These are phyloP conservation scores for Boletus sp. DNA, from an alignment of 768 basidiomycete species.

Conservation along the genomic window DNA sequence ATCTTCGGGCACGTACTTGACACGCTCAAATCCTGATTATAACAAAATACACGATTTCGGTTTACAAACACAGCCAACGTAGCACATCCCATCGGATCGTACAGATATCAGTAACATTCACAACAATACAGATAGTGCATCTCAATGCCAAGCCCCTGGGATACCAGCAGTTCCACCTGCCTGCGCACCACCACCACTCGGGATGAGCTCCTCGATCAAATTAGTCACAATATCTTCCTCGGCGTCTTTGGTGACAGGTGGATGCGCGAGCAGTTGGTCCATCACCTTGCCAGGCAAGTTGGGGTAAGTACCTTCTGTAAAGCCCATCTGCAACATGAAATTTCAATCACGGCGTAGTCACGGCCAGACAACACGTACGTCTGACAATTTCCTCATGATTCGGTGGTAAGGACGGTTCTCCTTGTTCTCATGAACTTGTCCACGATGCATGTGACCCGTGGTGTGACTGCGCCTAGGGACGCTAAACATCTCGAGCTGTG, in stretches of 20 bases:
- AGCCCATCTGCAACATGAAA: slow-evolving; percentile 61
- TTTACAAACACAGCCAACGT: neutral
- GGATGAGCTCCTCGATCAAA: slow-evolving; percentile 56
- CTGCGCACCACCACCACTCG: slow-evolving; percentile 38
- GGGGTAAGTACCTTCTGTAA: slow-evolving; percentile 56
- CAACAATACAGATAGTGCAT: neutral
- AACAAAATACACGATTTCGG: neutral
- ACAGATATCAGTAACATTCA: slow-evolving; percentile 10
- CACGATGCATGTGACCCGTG: slow-evolving; percentile 23
- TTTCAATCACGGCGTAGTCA: slow-evolving; percentile 8
- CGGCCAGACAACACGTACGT: slow-evolving; percentile 42
- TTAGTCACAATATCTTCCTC: slow-evolving; percentile 68
- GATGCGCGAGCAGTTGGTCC: slow-evolving; percentile 42
- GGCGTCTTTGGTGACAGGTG: slow-evolving; percentile 45
- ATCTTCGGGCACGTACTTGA: too few relatives aligned
- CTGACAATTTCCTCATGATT: slow-evolving; percentile 57
- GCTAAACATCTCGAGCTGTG: slow-evolving; percentile 61
- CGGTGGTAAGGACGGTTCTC: slow-evolving; percentile 43
- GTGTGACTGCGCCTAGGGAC: slow-evolving; percentile 45
- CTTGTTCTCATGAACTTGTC: slow-evolving; percentile 17
- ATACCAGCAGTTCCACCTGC: slow-evolving; percentile 35
- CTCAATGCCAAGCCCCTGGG: slow-evolving; percentile 47
- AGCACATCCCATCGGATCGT: slow-evolving; percentile 4
- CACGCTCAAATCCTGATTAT: neutral
- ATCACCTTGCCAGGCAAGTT: slow-evolving; percentile 48